These are phyloP conservation scores for Aspergillus panamensis DNA, from an alignment of 495 filamentous ascomycete genomes.

Conservation along the genomic window DNA sequence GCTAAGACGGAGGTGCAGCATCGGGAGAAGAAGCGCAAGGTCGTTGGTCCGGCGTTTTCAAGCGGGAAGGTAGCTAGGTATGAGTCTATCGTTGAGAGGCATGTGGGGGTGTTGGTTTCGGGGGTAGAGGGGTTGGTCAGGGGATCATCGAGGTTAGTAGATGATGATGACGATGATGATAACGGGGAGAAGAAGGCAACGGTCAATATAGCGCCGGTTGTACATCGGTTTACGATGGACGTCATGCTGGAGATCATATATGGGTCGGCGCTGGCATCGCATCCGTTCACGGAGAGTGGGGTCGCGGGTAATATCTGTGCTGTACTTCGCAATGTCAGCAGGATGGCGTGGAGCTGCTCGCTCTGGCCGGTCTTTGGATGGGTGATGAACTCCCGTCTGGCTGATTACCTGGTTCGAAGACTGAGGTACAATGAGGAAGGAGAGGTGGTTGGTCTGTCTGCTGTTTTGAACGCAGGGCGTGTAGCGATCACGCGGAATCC, in stretches of 20 bases:
- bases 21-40: conserved; percentile 17
- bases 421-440: conserved; percentile 3
- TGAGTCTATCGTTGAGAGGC: conserved; percentile 10
- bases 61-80: conserved; percentile 16
- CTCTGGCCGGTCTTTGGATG: conserved; percentile 17
- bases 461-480: conserved; percentile 6
- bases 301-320: conserved; percentile 1
- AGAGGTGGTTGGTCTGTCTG: background rate
- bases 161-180: too few relatives aligned
- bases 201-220: conserved; percentile 16
- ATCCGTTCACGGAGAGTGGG: conserved; percentile 15
- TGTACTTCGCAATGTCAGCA: conserved; percentile 9
- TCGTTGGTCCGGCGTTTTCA: conserved; percentile 15
- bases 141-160: background rate
- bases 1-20: conserved; percentile 12
- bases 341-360: conserved; percentile 19
- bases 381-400: conserved; percentile 18
- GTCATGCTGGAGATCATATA: conserved; percentile 20
- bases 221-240: conserved; percentile 18
- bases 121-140: conserved; percentile 6
- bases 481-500: conserved; percentile 7
- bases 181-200: background rate
- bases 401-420: conserved; percentile 4
- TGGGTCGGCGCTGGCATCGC: conserved; percentile 13
- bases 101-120: conserved; percentile 13